Base-by-base conservation (phyloP, 345 rosid genomes). In the Eucalyptus urophylla region DNA sequence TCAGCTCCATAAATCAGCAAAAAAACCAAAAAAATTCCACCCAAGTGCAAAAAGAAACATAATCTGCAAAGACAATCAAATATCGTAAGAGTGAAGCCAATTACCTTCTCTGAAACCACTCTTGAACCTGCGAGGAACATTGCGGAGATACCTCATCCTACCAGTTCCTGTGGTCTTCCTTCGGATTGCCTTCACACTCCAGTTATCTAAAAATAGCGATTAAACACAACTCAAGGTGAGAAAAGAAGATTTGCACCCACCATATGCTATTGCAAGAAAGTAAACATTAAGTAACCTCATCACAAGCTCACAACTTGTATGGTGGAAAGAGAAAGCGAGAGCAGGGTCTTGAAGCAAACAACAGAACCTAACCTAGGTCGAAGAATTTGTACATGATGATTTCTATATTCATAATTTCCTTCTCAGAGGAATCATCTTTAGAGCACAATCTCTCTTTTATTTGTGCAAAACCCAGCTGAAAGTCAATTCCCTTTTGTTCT, bases 161-260 rank as follows among this genome's bases (percentile, higher is more conserved):
- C 99, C 98, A 21, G 97, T 97, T 85, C 99, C 99, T 0, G 99
- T 98, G 24, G 99, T 98, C 97, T 98, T 98, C 89, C 99, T 95
- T 89, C 99, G 89, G 91, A 98, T 97, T 29, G 99, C 99, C 94
- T 98, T 98, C 90, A 91, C 97, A 90, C 99, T 97, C 99, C 99
- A 98, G 92, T 98, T 98, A 88, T 97, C 99, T 98, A 56, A 45
- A 93, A 58, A n/a, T 7, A 86, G 47, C 13, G 1, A 76, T 76
- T 76, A 21, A 76, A 76, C 24, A 76, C 85, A 40, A 40, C 29
- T 76, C 29, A 53, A 7, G 17, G 65, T 86, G 17, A 29, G 56
- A 53, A 58, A 33, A 86, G 87, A n/a, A 45, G 21, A 22, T 22
- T 29, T 31, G 62, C 58, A 51, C 19, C 17, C 2, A 37, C 44